Percentiles rank a stretch among this genome's conserved stretches.
phyloP scores from a whole-genome alignment of 352 stramenopile genomes.

The Phytophthora sp. region DNA sequence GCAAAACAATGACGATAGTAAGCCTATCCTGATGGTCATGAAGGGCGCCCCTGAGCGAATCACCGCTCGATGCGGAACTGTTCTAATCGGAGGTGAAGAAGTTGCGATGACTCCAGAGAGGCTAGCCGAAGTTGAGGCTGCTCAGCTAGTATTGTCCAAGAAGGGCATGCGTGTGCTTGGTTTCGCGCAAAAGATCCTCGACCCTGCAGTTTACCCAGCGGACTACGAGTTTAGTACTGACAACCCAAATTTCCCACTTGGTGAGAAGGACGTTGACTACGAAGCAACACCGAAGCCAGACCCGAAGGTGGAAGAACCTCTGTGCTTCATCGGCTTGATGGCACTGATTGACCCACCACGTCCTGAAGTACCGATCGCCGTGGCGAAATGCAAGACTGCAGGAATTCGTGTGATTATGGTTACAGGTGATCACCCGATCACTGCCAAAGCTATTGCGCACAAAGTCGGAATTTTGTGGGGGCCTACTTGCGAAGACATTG shows the following conservation, averaged over 20 bases:
- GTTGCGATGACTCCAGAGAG: constrained; percentile 93
- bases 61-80: constrained; percentile 88
- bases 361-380: constrained; percentile 83
- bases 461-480: constrained; percentile 94
- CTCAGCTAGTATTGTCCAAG: constrained; percentile 61
- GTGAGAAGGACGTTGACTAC: constrained; percentile 87
- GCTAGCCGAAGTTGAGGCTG: constrained; percentile 71
- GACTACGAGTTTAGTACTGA: constrained; percentile 79
- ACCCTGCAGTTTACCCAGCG: constrained; percentile 48
- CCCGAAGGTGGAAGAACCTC: constrained; percentile 73
- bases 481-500: constrained; percentile 84
- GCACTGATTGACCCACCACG: constrained; percentile 96
- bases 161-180: constrained; percentile 75
- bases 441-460: constrained; percentile 93
- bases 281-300: constrained; percentile 66
- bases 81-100: constrained; percentile 68
- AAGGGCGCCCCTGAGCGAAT: constrained; percentile 98
- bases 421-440: constrained; percentile 93
- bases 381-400: constrained; percentile 92
- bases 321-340: constrained; percentile 95
- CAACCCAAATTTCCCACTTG: constrained; percentile 84
- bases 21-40: constrained; percentile 85
- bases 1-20: constrained; percentile 73
- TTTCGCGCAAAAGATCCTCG: constrained; percentile 66
- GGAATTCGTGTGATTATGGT: constrained; percentile 96